phyloP scores from a whole-genome alignment of 352 stramenopile species.

The Pythium utonaiense region DNA sequence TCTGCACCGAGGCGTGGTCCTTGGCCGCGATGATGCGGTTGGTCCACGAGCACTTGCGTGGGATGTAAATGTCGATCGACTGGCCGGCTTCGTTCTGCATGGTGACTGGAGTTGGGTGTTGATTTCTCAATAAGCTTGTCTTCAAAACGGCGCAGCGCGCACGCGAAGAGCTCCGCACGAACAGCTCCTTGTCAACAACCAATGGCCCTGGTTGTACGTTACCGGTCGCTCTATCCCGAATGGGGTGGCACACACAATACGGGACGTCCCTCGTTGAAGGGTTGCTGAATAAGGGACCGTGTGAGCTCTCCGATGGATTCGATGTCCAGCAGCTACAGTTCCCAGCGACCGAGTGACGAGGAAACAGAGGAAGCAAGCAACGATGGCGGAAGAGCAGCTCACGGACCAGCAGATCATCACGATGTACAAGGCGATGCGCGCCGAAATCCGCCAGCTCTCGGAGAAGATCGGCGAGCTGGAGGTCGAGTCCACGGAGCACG shows the following conservation, averaged over 20 bases:
- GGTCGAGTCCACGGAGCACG: conserved; percentile 79
- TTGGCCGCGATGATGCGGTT: conserved; percentile 97
- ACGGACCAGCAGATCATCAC: conserved; percentile 85
- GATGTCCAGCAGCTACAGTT: background rate
- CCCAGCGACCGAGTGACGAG: background rate
- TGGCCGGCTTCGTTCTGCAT: conserved; percentile 98
- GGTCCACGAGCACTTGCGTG: conserved; percentile 98
- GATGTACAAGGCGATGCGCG: conserved; percentile 84
- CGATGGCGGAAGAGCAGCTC: conserved; percentile 42
- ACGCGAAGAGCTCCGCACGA: background rate
- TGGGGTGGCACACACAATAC: background rate
- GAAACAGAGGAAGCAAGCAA: conserved; percentile 7
- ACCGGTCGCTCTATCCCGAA: conserved; percentile 38
- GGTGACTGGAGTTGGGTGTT: conserved; percentile 58
- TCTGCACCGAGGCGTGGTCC: conserved; percentile 97
- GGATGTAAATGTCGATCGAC: conserved; percentile 98
- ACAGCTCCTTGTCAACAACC: conserved; percentile 32
- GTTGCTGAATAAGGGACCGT: background rate
- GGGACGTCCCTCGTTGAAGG: background rate
- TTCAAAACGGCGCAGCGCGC: background rate
- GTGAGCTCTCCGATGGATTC: background rate
- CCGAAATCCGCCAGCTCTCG: conserved; percentile 76
- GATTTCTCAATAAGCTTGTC: conserved; percentile 44
- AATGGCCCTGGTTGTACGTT: conserved; percentile 85
- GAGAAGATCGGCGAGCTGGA: conserved; percentile 87